Percentiles rank a stretch among this genome's conserved stretches.
These are phyloP conservation scores for Amanita phalloides DNA, from an alignment of 768 basidiomycete genomes.

Conservation along the genomic window DNA sequence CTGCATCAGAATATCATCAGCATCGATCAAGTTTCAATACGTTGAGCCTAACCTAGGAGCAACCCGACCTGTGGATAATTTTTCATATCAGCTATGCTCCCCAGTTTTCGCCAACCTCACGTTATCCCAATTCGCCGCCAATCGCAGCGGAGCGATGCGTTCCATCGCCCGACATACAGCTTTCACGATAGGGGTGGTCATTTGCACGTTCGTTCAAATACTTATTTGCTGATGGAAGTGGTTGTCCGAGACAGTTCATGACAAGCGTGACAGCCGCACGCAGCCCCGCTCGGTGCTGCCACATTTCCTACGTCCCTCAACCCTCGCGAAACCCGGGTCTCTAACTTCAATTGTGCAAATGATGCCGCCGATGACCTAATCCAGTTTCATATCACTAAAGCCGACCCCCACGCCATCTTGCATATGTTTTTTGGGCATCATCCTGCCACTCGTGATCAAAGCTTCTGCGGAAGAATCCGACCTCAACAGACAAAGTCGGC, in stretches of 20 bases:
- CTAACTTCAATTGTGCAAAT: not conserved
- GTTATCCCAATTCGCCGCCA: conserved; percentile 94
- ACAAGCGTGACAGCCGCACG: not conserved
- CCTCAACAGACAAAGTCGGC: not conserved
- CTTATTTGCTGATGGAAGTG: not conserved
- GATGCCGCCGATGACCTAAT: not conserved
- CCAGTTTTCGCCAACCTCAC: conserved; percentile 34
- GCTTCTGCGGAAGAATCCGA: not conserved
- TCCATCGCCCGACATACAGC: conserved; percentile 63
- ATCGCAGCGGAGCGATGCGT: conserved; percentile 72
- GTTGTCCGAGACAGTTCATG: not conserved
- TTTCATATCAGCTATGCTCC: conserved; percentile 6
- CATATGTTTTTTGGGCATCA: not conserved
- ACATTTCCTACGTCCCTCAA: not conserved
- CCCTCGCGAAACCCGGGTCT: not conserved
- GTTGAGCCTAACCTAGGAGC: conserved; percentile 43
- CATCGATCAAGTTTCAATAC: not conserved
- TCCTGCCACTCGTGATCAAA: not conserved
- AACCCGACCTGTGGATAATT: conserved; percentile 50
- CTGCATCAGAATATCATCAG: conserved; percentile 16
- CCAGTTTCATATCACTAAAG: not conserved
- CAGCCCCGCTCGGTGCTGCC: not conserved
- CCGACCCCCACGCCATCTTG: not conserved
- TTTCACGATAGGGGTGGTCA: conserved; percentile 31
- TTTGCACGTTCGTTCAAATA: conserved; percentile 6